These are phyloP conservation scores for Eucalyptus polybractea DNA, from an alignment of 345 rosid species.

Conservation along the genomic window DNA sequence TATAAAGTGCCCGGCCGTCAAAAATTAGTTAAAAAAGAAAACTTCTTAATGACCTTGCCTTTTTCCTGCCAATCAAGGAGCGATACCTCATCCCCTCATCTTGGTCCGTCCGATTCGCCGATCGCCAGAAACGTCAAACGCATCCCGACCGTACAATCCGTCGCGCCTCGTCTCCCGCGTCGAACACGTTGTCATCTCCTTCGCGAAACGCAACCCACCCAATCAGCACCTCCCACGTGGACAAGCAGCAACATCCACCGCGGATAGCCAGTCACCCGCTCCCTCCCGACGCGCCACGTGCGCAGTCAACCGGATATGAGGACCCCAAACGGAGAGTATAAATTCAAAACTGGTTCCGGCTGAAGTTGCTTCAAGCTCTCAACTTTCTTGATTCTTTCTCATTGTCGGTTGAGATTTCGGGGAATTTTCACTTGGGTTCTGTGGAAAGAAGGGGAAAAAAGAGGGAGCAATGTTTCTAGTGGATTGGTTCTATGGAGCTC, in stretches of 20 bases:
- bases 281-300: too few relatives aligned
- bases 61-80: not conserved
- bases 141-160: too few relatives aligned
- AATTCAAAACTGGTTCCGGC: not conserved
- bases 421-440: not conserved
- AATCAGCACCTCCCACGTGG: too few relatives aligned
- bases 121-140: not conserved
- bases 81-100: not conserved
- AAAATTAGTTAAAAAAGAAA: too few relatives aligned
- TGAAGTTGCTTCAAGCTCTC: not conserved
- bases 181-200: too few relatives aligned
- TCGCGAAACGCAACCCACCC: too few relatives aligned
- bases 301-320: too few relatives aligned
- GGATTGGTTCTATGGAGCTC: not conserved
- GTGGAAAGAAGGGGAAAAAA: rapidly evolving
- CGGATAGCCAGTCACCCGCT: too few relatives aligned
- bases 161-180: too few relatives aligned
- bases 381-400: not conserved
- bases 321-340: not conserved
- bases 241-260: rapidly evolving
- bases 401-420: not conserved
- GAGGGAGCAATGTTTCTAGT: not conserved
- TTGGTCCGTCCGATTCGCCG: not conserved
- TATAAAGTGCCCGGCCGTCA: too few relatives aligned
- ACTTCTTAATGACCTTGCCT: not conserved